phyloP scores from a whole-genome alignment of 1,139 yeast species.

The Casaregolazyma lundiana region DNA sequence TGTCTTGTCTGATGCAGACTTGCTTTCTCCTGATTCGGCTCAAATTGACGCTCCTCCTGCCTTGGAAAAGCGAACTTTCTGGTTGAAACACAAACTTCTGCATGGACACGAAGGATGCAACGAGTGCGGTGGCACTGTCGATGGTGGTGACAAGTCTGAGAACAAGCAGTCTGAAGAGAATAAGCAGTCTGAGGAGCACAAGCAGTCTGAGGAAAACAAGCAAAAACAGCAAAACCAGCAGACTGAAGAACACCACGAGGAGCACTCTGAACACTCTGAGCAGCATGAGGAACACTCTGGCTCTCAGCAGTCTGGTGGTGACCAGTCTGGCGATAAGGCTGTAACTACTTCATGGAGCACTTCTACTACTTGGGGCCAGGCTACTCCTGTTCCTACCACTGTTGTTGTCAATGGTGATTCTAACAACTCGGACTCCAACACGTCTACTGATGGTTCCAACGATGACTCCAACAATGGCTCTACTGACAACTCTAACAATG shows the following conservation, averaged over 20 bases:
- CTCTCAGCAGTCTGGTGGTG: too few relatives aligned
- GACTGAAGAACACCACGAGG: not conserved
- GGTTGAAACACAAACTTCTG: not conserved
- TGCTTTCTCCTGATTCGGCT: not conserved
- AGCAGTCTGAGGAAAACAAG: not conserved
- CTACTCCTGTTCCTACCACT: not conserved
- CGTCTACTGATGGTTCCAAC: not conserved
- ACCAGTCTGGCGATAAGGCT: not conserved
- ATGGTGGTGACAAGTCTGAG: not conserved
- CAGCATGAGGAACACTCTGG: too few relatives aligned
- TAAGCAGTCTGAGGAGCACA: not conserved
- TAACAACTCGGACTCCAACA: not conserved
- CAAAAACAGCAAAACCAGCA: not conserved
- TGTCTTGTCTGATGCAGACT: not conserved
- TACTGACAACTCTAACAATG: not conserved
- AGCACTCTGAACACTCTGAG: not conserved
- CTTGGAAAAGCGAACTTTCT: not conserved
- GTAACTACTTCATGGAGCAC: slow-evolving; percentile 1
- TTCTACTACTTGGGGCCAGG: not conserved
- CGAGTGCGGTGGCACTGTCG: too few relatives aligned
- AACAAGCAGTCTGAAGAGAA: not conserved
- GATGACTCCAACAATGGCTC: not conserved
- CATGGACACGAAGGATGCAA: too few relatives aligned
- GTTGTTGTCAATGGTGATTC: not conserved
- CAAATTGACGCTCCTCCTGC: not conserved